Evolutionary conservation across 2,329 filamentous ascomycete species (phyloP), one percentile per base, ranked within the genome.

Genomic region (Penicillium hordei): DNA sequence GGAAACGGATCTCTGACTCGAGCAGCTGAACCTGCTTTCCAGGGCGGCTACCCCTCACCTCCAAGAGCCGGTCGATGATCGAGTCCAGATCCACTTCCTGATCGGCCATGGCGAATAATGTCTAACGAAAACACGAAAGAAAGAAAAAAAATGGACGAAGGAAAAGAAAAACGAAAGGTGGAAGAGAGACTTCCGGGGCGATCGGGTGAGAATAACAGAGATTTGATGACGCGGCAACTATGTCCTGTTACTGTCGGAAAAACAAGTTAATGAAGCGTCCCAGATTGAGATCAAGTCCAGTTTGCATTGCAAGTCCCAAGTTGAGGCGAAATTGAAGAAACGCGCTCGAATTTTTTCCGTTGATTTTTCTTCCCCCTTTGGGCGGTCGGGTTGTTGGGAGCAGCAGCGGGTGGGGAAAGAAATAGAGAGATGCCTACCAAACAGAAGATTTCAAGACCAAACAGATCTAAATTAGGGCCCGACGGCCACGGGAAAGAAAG

Each of bases 11-110:
- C 82, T 97, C 94, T 61, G 91, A 88, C 79, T 99, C 94, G 66
- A 96, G 83, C 68, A 99, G 86, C 82, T 97, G 93, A 55, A 99
- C 94, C 81, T 97, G 94, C 83, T 99, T 99, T 72, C 94, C 94
- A 58, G 94, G 94, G 74, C 94, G 89, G 84, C 93, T 97, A 76
- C 93, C 94, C 80, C 94, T 89, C 75, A 97, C 94, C 82, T 99
- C 94, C 75, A 97, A 85, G 74, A 99, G 86, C 79, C 94, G 88
- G 80, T 97, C 93, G 83, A 99, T 97, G 87, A 97, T 96, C 73
- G 93, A 97, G 81, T 99, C 94, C 82, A 99, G 86, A 82, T 97
- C 93, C 81, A 97, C 91, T 81, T 97, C 93, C 74, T 86, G 81
- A 79, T 90, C 88, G 77, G 87, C 87, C 88, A 90, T 90, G 75